These are phyloP conservation scores for Anthracocystis panici-leucophaei DNA, from an alignment of 1,284 basidiomycete species.

Conservation along the genomic window DNA sequence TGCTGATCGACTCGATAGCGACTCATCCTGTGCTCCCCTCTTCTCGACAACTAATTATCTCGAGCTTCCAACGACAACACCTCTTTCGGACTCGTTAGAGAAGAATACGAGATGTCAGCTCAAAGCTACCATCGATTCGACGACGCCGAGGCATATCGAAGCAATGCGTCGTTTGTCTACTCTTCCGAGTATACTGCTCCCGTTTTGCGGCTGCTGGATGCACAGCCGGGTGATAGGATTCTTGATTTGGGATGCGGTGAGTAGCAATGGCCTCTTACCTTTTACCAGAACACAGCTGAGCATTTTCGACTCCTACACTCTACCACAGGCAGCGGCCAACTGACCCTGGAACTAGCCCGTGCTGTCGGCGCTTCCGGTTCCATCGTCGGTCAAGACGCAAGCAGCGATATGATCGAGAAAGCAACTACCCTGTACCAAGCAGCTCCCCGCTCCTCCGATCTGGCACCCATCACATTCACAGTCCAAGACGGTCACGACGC, in stretches of 20 bases:
- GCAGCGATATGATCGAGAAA: slow-evolving; percentile 42
- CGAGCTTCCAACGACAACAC: too few relatives aligned
- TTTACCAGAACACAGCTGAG: too few relatives aligned
- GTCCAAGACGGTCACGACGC: slow-evolving; percentile 31
- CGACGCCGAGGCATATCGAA: slow-evolving; percentile 40
- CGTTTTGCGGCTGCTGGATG: slow-evolving; percentile 43
- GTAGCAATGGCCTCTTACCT: too few relatives aligned
- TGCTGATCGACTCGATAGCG: not conserved
- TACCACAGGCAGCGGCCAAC: slow-evolving; percentile 38
- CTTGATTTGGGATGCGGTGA: slow-evolving; percentile 52
- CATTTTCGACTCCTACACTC: not conserved
- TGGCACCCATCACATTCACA: slow-evolving; percentile 5
- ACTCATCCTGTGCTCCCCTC: not conserved
- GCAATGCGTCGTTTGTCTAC: slow-evolving; percentile 55
- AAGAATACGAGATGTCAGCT: not conserved
- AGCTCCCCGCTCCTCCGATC: not conserved
- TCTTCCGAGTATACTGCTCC: slow-evolving; percentile 42
- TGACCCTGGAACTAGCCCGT: slow-evolving; percentile 31
- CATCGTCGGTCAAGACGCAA: slow-evolving; percentile 36
- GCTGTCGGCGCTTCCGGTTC: slow-evolving; percentile 15
- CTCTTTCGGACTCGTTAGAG: not conserved
- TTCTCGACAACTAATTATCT: too few relatives aligned
- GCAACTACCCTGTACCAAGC: slow-evolving; percentile 3
- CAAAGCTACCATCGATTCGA: slow-evolving; percentile 34
- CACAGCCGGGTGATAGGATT: slow-evolving; percentile 40